Base-by-base conservation (phyloP, 371 early-diverging fungal genomes). In the Mortierella sp. region DNA sequence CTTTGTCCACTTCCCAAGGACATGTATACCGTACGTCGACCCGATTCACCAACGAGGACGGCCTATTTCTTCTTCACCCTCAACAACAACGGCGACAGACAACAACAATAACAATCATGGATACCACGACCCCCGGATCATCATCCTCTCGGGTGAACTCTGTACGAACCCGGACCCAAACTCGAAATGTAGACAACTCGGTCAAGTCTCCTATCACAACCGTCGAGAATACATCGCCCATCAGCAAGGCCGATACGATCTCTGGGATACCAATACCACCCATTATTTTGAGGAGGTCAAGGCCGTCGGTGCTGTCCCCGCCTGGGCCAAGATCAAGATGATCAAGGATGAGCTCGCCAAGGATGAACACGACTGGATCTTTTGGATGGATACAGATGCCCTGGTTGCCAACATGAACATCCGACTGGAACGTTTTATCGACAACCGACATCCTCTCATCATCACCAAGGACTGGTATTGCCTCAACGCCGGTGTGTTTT, bases 401-500 rank as follows among this genome's bases (percentile, higher is more conserved):
- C 34, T 82, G 72, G 64, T 82, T n/a, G 43, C 77, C 73, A 78
- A 82, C 31, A 76, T 82, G 79, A 74, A 82, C n/a, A 76, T 79
- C 53, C 13, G 3, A 16, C 71, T 79, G 43, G 83, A 83, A 34
- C 73, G 43, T 2, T 79, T 79, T 79, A 19, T 79, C 59, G 80
- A 83, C 21, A 59, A 73, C 4, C 73, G 79, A 3, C 75, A 83
- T 28, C 55, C 83, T 11, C 67, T 83, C 13, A 13, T 83, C 31
- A 71, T 79, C 69, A 77, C 80, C 31, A 24, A 51, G 61, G 80
- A 79, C 67, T 70, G 48, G 16, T 51, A 79, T 43, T 77, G 16
- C 46, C 48, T 79, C 40, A 83, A 79, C 72, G 74, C 77, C 6
- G 79, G 83, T 10, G 83, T 79, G 34, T 79, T 82, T 71, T 51